phyloP scores from a whole-genome alignment of 768 basidiomycete genomes.

The Rhodosporidiobolus odoratus region DNA sequence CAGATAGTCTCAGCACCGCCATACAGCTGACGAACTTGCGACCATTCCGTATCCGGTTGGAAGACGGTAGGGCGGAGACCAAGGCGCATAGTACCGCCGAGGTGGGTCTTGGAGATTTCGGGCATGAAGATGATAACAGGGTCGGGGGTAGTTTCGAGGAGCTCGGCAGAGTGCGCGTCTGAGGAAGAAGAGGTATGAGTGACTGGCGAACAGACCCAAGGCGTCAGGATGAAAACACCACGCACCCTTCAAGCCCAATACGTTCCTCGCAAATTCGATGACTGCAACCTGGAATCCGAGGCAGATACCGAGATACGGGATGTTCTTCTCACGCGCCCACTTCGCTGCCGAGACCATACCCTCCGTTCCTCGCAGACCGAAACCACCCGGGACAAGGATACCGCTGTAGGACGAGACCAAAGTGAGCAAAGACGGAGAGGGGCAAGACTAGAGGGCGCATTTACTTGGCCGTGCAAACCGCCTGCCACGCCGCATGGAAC shows the following conservation, averaged over 20 bases:
- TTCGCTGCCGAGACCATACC: constrained; percentile 98
- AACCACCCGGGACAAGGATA: constrained; percentile 95
- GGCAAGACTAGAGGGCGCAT: constrained; percentile 45
- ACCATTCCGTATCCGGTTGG: constrained; percentile 66
- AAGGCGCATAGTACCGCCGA: constrained; percentile 99
- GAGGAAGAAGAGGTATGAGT: neutral
- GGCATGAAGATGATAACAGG: constrained; percentile 96
- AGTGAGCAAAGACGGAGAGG: neutral
- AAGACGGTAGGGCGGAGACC: constrained; percentile 95
- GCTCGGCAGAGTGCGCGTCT: constrained; percentile 85
- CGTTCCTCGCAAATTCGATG: constrained; percentile 84
- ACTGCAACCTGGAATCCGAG: constrained; percentile 97
- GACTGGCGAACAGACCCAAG: neutral
- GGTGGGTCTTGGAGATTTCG: constrained; percentile 93
- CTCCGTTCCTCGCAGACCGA: constrained; percentile 86
- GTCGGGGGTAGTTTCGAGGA: constrained; percentile 50
- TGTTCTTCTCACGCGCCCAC: constrained; percentile 88
- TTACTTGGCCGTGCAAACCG: constrained; percentile 81
- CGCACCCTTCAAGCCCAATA: constrained; percentile 65
- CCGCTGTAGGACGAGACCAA: constrained; percentile 55
- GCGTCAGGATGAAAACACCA: constrained; percentile 7
- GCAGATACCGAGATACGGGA: constrained; percentile 94
- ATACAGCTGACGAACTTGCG: constrained; percentile 70
- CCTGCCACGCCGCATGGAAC: constrained; percentile 94
- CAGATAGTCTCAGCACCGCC: constrained; percentile 75